Evolutionary conservation across 208 protist species (phyloP).

Genomic region (Acanthamoeba comandoni): DNA sequence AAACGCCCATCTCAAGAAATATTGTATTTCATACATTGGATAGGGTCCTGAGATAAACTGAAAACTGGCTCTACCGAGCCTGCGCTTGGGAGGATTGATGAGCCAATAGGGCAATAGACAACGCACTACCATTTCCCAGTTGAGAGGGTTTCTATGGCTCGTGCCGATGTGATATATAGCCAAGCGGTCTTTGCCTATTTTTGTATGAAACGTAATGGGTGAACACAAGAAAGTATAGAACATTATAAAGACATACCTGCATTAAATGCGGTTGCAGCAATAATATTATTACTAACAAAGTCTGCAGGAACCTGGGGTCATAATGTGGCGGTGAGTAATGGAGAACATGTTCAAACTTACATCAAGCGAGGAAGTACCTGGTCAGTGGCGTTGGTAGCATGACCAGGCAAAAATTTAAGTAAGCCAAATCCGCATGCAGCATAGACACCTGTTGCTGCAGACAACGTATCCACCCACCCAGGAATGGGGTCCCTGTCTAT

Average conservation of each 20-base stretch:
- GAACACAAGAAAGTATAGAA: too few species aligned
- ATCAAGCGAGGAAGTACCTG: constrained; percentile 42
- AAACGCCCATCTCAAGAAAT: constrained; percentile 80
- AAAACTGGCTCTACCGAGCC: constrained; percentile 73
- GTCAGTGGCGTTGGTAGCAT: constrained; percentile 62
- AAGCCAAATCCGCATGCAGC: constrained; percentile 81
- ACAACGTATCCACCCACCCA: constrained; percentile 81
- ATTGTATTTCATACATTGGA: constrained; percentile 79
- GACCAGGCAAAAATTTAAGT: constrained; percentile 78
- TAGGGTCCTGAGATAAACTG: constrained; percentile 68
- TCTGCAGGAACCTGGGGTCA: constrained; percentile 77
- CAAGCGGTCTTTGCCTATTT: constrained; percentile 20
- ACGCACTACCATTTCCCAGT: constrained; percentile 75
- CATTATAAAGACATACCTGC: too few species aligned
- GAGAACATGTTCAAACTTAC: neutral
- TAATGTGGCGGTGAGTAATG: neutral
- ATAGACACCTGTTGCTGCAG: constrained; percentile 78
- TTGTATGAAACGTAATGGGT: neutral
- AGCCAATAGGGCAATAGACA: constrained; percentile 80
- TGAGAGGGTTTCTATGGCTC: constrained; percentile 78
- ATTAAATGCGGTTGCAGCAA: constrained; percentile 57
- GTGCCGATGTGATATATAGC: constrained; percentile 76
- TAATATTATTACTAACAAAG: constrained; percentile 76
- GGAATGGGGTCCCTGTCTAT: constrained; percentile 77
- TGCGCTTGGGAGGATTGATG: constrained; percentile 80